A percentile compares a stretch with the other conserved stretches of the same genome.
Conservation (phyloP, 768 basidiomycete genomes). For the Collybiopsis luxurians region DNA sequence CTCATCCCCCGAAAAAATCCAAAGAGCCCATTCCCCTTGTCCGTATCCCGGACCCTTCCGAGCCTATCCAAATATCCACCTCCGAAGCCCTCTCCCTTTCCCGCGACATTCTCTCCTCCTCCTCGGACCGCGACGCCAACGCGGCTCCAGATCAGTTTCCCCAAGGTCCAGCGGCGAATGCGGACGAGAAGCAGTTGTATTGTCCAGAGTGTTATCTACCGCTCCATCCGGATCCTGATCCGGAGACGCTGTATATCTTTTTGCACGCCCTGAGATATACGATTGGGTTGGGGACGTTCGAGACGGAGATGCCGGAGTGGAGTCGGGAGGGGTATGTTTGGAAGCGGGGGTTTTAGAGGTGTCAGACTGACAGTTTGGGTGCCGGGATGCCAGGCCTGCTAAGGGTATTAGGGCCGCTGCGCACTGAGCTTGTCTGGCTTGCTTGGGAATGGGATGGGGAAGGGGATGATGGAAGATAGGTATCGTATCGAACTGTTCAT, state of each 20-base stretch:
- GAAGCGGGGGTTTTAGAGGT: neutral
- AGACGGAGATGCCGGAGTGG: conserved; percentile 90
- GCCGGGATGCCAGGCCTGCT: too few relatives aligned
- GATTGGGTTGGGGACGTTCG: conserved; percentile 76
- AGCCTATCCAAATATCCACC: conserved; percentile 34
- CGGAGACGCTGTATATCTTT: conserved; percentile 92
- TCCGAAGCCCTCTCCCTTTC: conserved; percentile 50
- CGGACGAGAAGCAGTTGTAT: conserved; percentile 51
- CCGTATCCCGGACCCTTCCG: neutral
- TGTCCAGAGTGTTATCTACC: conserved; percentile 93
- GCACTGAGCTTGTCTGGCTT: too few relatives aligned
- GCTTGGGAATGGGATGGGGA: too few relatives aligned
- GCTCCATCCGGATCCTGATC: conserved; percentile 88
- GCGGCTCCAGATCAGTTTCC: conserved; percentile 25
- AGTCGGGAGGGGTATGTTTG: conserved; percentile 63
- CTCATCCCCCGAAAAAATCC: neutral
- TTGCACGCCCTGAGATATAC: conserved; percentile 88
- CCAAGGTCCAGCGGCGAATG: conserved; percentile 33
- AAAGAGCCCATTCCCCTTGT: conserved; percentile 1
- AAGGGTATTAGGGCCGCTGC: too few relatives aligned
- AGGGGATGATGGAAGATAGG: too few relatives aligned
- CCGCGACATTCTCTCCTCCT: conserved; percentile 21
- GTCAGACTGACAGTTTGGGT: too few relatives aligned
- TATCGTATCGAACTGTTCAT: too few relatives aligned
- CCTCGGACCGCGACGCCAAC: neutral